These are phyloP conservation scores for Pyrenochaeta sp. DNA, from an alignment of 2,329 filamentous ascomycete species.

Conservation along the genomic window DNA sequence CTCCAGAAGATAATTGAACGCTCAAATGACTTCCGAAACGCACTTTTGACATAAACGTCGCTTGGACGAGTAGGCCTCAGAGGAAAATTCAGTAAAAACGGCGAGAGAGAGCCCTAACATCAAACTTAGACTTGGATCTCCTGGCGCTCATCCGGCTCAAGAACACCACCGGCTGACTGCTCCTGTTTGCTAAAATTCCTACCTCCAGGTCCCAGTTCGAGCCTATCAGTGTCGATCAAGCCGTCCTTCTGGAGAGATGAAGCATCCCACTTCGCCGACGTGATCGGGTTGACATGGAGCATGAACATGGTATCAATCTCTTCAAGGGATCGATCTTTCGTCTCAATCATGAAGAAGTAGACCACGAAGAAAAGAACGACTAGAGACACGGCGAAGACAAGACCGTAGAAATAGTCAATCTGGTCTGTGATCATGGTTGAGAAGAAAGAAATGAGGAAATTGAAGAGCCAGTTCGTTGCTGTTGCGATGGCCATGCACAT, in stretches of 20 bases:
- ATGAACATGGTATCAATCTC: conserved; percentile 79
- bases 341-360: conserved; percentile 82
- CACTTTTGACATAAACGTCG: too few species aligned
- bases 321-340: conserved; percentile 75
- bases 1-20: too few species aligned
- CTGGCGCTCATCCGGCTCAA: conserved; percentile 33
- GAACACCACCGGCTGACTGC: conserved; percentile 30
- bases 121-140: conserved; percentile 26
- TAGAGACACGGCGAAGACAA: conserved; percentile 75
- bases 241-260: conserved; percentile 39
- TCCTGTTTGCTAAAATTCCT: conserved; percentile 44
- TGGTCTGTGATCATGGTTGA: conserved; percentile 76
- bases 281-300: conserved; percentile 68
- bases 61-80: too few species aligned
- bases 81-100: too few species aligned
- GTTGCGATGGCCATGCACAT: conserved; percentile 54
- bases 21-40: too few species aligned
- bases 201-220: conserved; percentile 41
- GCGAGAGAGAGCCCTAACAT: too few species aligned
- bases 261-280: conserved; percentile 62
- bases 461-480: conserved; percentile 56
- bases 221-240: conserved; percentile 40
- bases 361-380: conserved; percentile 69
- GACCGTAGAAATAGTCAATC: conserved; percentile 77
- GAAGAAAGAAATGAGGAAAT: conserved; percentile 68